Evolutionary conservation across 148 eudicot species (phyloP), one percentile per base, ranked within the genome.

Genomic region (Amaranthus cruentus): DNA sequence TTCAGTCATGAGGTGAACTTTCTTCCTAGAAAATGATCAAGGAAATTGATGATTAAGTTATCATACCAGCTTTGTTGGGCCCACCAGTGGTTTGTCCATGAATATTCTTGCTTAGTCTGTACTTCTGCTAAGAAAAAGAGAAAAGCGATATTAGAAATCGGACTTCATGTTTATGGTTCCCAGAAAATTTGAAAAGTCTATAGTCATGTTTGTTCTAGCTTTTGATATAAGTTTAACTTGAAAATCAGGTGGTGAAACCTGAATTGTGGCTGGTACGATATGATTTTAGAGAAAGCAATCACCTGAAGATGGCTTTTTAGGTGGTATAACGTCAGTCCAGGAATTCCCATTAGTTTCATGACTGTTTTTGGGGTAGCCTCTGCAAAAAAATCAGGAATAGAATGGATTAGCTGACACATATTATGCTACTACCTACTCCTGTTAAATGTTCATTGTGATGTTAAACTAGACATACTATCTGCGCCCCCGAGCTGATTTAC

Each of bases 271-370:
- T 3, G 13, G 13, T 7, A 44, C 15, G 68, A 65, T 52, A 52
- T 18, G n/a, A 10, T 47, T 13, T 13, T 46, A 61, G 54, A 65
- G 59, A 63, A 4, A 10, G 49, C 71, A n/a, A 62, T 76, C 68
- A 93, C 98, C 96, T 93, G 98, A 77, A 93, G 94, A 78, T 93
- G 98, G 78, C 98, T 93, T 82, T 93, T 93, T 56, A 93, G 84
- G 81, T 93, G 98, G 84, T 93, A 93, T 71, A 93, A 86, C 43
- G 98, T 93, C 8, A 93, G 88, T 50, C 98, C 98, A 43, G 87
- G 98, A 78, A 93, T 87, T 57, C 96, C 98, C 98, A 93, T 93
- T 53, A 85, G 88, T 83, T 93, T 93, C 85, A 93, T 80, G 71
- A 93, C 98, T 66, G 96, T 82, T 81, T 93, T 93, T 4, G 98